Base-by-base conservation (phyloP, 495 filamentous ascomycete species). In the Penicillium bovifimosum region DNA sequence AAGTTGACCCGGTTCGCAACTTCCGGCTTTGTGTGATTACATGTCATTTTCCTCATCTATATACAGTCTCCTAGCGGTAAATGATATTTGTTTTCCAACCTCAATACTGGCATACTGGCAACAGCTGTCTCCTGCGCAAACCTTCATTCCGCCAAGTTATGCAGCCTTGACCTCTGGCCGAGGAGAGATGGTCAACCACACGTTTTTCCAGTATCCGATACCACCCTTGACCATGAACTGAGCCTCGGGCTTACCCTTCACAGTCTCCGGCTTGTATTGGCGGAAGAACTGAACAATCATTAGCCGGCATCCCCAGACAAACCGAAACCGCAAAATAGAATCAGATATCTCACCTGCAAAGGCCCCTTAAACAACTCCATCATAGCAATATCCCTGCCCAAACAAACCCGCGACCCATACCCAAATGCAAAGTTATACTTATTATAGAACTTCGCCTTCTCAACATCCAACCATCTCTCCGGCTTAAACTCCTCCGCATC, bases 311-410 rank as follows among this genome's bases (percentile, higher is more conserved):
- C 18, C 20, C 20, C 27, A 20, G 50, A 29, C 18, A 35, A 9
- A 1, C 9, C 6, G 14, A 39, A 45, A 24, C 20, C 20, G 14
- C 27, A 41, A 41, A 34, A 6, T 34, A 42, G 34, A 20, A 17
- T 40, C 20, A 24, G 20, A 18, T 8, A 50, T 60, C 66, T 42
- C 62, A 79, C 76, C 66, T 76, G 71, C 39, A 80, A 56, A 9
- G 72, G 70, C 26, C 63, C 68, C 65, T 81, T 81, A 50, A 76
- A 80, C 53, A 83, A 55, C 65, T 85, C 79, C 68, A 79, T 76
- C 61, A 78, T 66, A 5, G 80, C 80, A 59, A 84, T 74, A 55
- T 75, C 71, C 53, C 64, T 73, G 0, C 81, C 81, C 42, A 83
- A 50, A 57, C 81, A 85, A 9, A 73, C 68, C 38, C 78, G 65